A percentile compares a stretch with the other conserved stretches of the same genome.
These are phyloP conservation scores for Thoreauomyces humboldtii DNA, from an alignment of 192 early-diverging fungal species.

Conservation along the genomic window DNA sequence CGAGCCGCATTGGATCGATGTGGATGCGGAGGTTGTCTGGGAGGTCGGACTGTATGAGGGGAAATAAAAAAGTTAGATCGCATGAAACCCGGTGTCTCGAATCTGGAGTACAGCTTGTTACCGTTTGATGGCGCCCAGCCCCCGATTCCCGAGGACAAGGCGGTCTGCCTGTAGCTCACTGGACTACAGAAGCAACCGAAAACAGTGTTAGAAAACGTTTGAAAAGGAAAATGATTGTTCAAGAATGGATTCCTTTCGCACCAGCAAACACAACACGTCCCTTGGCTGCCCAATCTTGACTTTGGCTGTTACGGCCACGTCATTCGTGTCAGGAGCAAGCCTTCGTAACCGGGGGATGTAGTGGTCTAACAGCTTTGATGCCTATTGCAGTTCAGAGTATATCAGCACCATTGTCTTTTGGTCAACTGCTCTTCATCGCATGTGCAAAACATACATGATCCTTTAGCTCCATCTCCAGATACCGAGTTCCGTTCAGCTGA, in stretches of 20 bases:
- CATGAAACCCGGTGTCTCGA: too few relatives aligned
- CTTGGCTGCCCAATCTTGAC: neutral
- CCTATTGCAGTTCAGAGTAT: neutral
- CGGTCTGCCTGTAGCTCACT: neutral
- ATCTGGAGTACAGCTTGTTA: too few relatives aligned
- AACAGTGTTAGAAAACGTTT: neutral
- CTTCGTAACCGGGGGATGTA: neutral
- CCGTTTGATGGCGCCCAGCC: neutral
- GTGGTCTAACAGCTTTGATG: constrained; percentile 1
- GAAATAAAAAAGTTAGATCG: too few relatives aligned
- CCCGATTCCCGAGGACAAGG: neutral
- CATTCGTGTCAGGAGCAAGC: neutral
- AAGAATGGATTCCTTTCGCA: too few relatives aligned
- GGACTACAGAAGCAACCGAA: neutral
- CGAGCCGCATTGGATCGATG: too few relatives aligned
- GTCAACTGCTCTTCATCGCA: neutral
- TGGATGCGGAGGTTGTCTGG: too few relatives aligned
- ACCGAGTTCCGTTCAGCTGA: neutral
- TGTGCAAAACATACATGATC: constrained; percentile 1
- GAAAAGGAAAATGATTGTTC: neutral
- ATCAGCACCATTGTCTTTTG: neutral
- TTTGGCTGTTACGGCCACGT: constrained; percentile 4
- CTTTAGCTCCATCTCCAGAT: neutral
- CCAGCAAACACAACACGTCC: constrained; percentile 1
- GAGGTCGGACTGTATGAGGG: too few relatives aligned